Base-by-base conservation (phyloP, 2,329 filamentous ascomycete species). In the Fusarium heterosporum region DNA sequence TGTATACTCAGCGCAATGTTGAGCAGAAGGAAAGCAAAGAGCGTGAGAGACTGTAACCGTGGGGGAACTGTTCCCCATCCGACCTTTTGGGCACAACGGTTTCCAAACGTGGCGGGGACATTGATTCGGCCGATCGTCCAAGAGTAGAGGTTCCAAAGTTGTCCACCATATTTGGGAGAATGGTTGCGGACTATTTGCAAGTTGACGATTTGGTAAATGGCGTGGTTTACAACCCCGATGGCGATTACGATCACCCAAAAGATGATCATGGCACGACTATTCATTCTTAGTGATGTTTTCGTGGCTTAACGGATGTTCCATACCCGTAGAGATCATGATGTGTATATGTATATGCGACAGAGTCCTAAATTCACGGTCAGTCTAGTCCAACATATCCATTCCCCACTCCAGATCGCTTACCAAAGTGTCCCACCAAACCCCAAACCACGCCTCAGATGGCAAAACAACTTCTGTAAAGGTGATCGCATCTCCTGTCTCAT, bases 21-120 rank as follows among this genome's bases (percentile, higher is more conserved):
- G 6, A 83, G 54, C 1, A 76, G 2, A 5, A 80, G 59, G 41
- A 83, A 83, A 0, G 66, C 61, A 1, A 75, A 4, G 4, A 83
- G 71, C 2, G 80, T 81, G 0, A 82, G 60, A 1, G 76, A 79
- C 63, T 84, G 80, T n/a, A 82, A 69, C 4, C 81, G 72, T 0
- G 80, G 79, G 0, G 82, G 82, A 1, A 83, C 75, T 0, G 81
- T 83, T 52, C 77, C 80, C 76, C 80, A 83, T 29, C 80, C 79
- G 4, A 81, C 75, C 22, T 80, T 80, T 39, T 83, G 79, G 1
- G 81, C 77, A 50, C 77, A 80, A 16, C 75, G 74, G 32, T 79
- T 73, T 1, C 82, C 82, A 45, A 84, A 82, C 0, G 81, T 78
- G 1, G 82, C 81, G 0, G 82, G 81, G 1, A 81, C 60, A 0